Conservation (phyloP, 2,329 filamentous ascomycete species). For the Acrocalymma vagum region DNA sequence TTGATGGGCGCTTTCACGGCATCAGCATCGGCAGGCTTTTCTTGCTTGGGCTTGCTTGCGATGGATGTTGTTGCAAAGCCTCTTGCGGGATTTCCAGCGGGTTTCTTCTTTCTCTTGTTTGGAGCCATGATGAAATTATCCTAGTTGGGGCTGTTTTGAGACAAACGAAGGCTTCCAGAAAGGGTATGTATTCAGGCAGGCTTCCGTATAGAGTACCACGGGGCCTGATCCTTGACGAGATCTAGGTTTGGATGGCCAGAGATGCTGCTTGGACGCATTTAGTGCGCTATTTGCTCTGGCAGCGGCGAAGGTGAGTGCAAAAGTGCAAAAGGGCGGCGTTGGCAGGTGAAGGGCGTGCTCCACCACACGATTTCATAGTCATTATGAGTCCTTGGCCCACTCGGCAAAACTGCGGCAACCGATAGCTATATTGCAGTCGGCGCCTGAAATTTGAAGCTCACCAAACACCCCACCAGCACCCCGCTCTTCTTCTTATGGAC, state of each 20-base stretch:
- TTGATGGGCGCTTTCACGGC: conserved; percentile 20
- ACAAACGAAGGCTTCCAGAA: conserved; percentile 19
- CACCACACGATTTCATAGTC: conserved; percentile 28
- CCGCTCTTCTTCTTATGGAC: conserved; percentile 39
- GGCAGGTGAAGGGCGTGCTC: conserved; percentile 21
- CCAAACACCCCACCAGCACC: conserved; percentile 34
- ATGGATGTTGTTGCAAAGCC: conserved; percentile 95
- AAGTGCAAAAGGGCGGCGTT: conserved; percentile 19
- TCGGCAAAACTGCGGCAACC: conserved; percentile 36
- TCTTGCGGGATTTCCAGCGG: conserved; percentile 83
- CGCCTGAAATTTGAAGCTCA: conserved; percentile 33
- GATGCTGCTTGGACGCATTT: conserved; percentile 38
- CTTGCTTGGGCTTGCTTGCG: conserved; percentile 76
- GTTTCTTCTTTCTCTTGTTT: conserved; percentile 90
- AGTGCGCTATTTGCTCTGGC: conserved; percentile 31
- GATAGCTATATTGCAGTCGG: too few species aligned
- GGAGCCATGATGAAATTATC: conserved; percentile 66
- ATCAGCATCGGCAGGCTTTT: conserved; percentile 30
- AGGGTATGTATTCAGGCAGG: conserved; percentile 25
- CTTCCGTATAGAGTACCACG: conserved; percentile 44
- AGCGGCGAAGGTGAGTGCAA: conserved; percentile 1
- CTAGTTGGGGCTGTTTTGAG: conserved; percentile 2
- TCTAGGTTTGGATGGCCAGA: conserved; percentile 39
- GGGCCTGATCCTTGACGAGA: conserved; percentile 45
- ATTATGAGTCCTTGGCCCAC: conserved; percentile 18